phyloP scores from a whole-genome alignment of 495 filamentous ascomycete genomes.

The Chaetomium fimeti region DNA sequence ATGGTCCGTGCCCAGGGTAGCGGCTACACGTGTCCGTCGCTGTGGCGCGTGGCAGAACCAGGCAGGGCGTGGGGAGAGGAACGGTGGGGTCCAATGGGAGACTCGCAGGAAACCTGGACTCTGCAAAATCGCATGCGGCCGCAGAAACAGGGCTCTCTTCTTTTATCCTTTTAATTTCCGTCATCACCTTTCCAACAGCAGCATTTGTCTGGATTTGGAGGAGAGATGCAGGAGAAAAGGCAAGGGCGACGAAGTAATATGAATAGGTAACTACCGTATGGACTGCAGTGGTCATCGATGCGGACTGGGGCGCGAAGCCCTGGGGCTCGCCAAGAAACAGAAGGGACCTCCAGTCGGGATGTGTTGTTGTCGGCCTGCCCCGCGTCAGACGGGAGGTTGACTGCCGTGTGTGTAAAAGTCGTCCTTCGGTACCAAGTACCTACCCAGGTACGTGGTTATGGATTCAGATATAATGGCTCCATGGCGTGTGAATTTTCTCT shows the following conservation, averaged over 20 bases:
- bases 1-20: conserved; percentile 17
- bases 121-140: background rate
- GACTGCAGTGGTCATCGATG: no score
- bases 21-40: conserved; percentile 23
- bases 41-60: conserved; percentile 15
- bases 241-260: background rate
- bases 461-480: no score
- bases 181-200: background rate
- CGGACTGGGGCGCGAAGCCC: no score
- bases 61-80: background rate
- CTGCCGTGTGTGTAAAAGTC: no score
- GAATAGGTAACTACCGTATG: no score
- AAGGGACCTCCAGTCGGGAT: no score
- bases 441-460: no score
- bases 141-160: background rate
- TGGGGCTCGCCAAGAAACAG: no score
- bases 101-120: background rate
- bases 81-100: background rate
- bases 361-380: no score
- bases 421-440: no score
- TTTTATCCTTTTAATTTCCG: background rate
- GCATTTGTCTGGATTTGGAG: background rate
- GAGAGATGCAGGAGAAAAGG: background rate
- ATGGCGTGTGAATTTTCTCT: no score
- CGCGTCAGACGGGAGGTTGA: no score